Base-by-base conservation (phyloP, 371 early-diverging fungal species). In the Mortierella sp. region DNA sequence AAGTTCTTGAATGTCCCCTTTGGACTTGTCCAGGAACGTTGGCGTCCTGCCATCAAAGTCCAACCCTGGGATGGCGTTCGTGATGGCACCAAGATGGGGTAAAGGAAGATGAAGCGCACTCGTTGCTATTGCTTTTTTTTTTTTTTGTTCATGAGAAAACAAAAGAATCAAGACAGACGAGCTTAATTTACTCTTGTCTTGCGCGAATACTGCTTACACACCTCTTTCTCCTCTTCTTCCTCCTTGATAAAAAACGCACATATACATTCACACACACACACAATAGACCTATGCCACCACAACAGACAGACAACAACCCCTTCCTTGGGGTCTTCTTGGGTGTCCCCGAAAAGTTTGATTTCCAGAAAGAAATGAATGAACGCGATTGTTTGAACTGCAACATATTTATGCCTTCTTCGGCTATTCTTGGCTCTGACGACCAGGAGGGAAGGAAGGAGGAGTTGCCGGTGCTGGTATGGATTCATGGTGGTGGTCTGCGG, bases 371-470 rank as follows among this genome's bases (percentile, higher is more conserved):
- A 14, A 72, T 72, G 77, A 72, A n/a, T 42, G 77, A 77, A 16
- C 70, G n/a, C 21, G 48, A 80, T 52, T 86, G 87, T 54, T 54
- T 88, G 7, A 68, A 79, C 48, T 70, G 82, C 28, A 84, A 82
- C 57, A 82, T 88, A 2, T 77, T 72, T 60, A 54, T 58, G 47
- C 77, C 77, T 44, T 48, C 72, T 0, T 77, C 77, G 11, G 72
- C 72, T 44, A 38, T 38, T 38, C 31, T 58, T 65, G 65, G 34
- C 19, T 19, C 9, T 11, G 21, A 28, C 14, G 45, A 60, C 2
- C 4, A 14, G 5, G 38, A 70, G 10, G 24, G 45, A 24, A 10
- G 50, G 6, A 14, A 14, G 5, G 38, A 70, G 10, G 24, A 55
- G 28, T 16, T 82, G 19, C 79, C 82, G 2, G 82, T 82, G 21